These are phyloP conservation scores for Eucommia ulmoides DNA, from an alignment of 257 asterid genomes.

Conservation along the genomic window DNA sequence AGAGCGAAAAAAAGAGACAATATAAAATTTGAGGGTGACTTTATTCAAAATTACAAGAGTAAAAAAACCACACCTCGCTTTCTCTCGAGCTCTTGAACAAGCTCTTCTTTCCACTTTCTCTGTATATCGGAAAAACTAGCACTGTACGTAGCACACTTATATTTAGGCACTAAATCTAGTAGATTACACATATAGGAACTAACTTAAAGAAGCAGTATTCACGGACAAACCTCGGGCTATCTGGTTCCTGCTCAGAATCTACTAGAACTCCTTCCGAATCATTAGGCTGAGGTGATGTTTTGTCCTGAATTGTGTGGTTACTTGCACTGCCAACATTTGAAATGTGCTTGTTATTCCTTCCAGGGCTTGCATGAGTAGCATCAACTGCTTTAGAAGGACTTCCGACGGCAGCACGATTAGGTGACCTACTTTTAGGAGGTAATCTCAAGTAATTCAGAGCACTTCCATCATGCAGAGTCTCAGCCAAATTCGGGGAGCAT, in stretches of 20 bases:
- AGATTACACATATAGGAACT: slow-evolving; percentile 3
- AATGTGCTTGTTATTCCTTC: slow-evolving; percentile 17
- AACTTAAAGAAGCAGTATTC: not conserved
- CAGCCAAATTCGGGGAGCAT: slow-evolving; percentile 18
- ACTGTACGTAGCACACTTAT: slow-evolving; percentile 4
- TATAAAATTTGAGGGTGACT: too few species aligned
- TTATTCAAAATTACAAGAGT: too few species aligned
- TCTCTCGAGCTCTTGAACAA: slow-evolving; percentile 32
- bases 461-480: slow-evolving; percentile 16
- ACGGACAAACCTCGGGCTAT: slow-evolving; percentile 22
- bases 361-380: slow-evolving; percentile 19
- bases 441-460: slow-evolving; percentile 20
- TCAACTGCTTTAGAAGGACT: slow-evolving; percentile 18
- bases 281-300: slow-evolving; percentile 16
- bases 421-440: slow-evolving; percentile 35
- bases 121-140: slow-evolving; percentile 21
- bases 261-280: slow-evolving; percentile 12
- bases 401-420: slow-evolving; percentile 9
- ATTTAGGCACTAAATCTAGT: slow-evolving; percentile 2
- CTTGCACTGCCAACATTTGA: slow-evolving; percentile 13
- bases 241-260: slow-evolving; percentile 10
- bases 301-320: slow-evolving; percentile 16
- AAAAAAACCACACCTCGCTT: slow-evolving; percentile 22
- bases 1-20: too few species aligned
- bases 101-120: slow-evolving; percentile 37